These are phyloP conservation scores for Aspergillus tamarii DNA, from an alignment of 2,329 filamentous ascomycete species.

Conservation along the genomic window DNA sequence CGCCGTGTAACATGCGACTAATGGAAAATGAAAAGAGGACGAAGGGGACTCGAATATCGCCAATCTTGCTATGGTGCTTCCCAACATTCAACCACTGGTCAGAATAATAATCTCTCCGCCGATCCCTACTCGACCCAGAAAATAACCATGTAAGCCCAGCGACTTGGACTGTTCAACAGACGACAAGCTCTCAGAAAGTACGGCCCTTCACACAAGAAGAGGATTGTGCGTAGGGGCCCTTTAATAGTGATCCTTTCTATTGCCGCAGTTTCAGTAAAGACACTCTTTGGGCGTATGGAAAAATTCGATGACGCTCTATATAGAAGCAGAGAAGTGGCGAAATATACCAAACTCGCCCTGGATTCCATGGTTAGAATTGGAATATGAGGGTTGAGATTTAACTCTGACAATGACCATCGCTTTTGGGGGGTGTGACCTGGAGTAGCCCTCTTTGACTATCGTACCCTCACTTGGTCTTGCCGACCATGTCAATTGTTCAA, in stretches of 20 bases:
- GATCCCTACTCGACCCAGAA: not conserved
- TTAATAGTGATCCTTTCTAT: not conserved
- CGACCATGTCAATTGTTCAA: not conserved
- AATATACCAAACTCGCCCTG: not conserved
- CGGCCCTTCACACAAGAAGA: not conserved
- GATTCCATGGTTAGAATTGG: not conserved
- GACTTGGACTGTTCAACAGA: not conserved
- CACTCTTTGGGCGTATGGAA: not conserved
- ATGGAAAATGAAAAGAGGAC: not conserved
- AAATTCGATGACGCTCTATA: not conserved
- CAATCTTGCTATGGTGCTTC: not conserved
- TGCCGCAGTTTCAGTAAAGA: not conserved
- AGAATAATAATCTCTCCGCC: not conserved
- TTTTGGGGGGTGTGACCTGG: not conserved
- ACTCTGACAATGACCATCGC: not conserved
- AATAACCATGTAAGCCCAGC: not conserved
- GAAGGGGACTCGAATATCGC: not conserved
- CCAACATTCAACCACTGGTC: not conserved
- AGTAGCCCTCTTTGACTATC: not conserved
- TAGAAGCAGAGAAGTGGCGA: not conserved
- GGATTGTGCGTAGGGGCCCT: not conserved
- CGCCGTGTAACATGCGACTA: not conserved
- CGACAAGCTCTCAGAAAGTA: not conserved
- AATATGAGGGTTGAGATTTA: not conserved
- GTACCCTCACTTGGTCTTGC: not conserved